Conservation (phyloP, 768 basidiomycete genomes). For the Russula compacta region DNA sequence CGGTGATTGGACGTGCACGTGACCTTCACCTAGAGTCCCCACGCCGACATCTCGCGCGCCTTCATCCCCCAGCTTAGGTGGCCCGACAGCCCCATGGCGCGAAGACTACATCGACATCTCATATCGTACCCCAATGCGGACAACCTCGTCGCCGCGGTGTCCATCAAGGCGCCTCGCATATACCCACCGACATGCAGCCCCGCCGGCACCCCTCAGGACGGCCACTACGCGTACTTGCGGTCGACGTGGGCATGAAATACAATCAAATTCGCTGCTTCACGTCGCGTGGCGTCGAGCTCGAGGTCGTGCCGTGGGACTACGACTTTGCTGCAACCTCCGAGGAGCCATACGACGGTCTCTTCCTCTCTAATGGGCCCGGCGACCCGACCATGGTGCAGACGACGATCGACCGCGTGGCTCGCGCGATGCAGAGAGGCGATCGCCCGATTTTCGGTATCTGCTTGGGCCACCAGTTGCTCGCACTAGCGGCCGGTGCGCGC, state of each 20-base stretch:
- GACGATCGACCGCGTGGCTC: conserved; percentile 61
- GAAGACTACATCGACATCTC: conserved; percentile 77
- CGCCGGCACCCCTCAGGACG: conserved; percentile 72
- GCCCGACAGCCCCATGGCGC: conserved; percentile 47
- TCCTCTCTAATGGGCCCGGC: conserved; percentile 96
- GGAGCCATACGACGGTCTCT: conserved; percentile 88
- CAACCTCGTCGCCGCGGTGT: conserved; percentile 89
- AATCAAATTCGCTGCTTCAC: conserved; percentile 98
- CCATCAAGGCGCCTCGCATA: conserved; percentile 55
- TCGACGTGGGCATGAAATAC: conserved; percentile 99
- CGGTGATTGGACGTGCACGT: conserved; percentile 29
- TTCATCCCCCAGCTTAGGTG: conserved; percentile 36
- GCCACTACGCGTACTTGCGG: conserved; percentile 71
- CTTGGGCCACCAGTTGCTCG: conserved; percentile 94
- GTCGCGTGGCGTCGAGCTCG: conserved; percentile 85
- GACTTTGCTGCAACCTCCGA: conserved; percentile 66
- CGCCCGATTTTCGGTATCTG: conserved; percentile 97
- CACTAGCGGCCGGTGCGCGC: conserved; percentile 85
- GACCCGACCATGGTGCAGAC: conserved; percentile 78
- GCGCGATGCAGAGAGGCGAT: conserved; percentile 62
- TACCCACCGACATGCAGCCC: conserved; percentile 53
- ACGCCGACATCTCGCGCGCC: conserved; percentile 38
- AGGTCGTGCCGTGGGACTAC: conserved; percentile 97
- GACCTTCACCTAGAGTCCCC: conserved; percentile 29
- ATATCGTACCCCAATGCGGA: conserved; percentile 77